Evolutionary conservation across 2,329 filamentous ascomycete species (phyloP), one percentile per base, ranked within the genome.

Genomic region (Clonostachys chloroleuca): DNA sequence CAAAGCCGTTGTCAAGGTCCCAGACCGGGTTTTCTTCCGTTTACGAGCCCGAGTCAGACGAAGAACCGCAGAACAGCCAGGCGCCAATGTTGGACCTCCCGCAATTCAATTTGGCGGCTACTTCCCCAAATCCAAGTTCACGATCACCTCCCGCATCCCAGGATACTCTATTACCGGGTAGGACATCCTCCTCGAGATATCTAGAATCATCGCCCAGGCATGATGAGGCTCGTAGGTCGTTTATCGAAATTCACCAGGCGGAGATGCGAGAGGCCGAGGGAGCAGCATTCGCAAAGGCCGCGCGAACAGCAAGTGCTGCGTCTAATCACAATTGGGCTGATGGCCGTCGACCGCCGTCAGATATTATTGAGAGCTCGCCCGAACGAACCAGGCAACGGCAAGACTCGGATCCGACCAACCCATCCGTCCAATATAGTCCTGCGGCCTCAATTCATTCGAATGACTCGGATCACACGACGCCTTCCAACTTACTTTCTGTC

Each of bases 241-340:
- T 78, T 53, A 81, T 83, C 47, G 79, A 78, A 59, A 69, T 71
- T 16, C 78, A 78, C 52, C 77, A 74, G 56, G 79, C 79, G 5
- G 69, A 84, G 57, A 83, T 84, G 75, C 74, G 80, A 36, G 66
- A 77, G 54, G 80, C 76, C 6, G 82, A 85, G 58, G 81, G 78
- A 3, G 70, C 72, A 55, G 81, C 79, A 8, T 75, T 85, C 51
- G 72, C 78, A 8, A 71, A 78, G 49, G 78, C 78, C 43, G 63
- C 56, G 46, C 62, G 55, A 36, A 61, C 56, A 42, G 62, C 59
- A 50, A 68, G 59, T 48, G 61, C 63, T 13, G 50, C 42, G 2
- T 60, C 63, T 8, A 57, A 60, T 10, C 58, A 61, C 14, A 57
- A 62, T 10, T 63, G 65, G 63, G 65, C 62, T 16, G 59, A 62